Percentiles rank a stretch among this genome's conserved stretches.
Evolutionary conservation across 2,329 filamentous ascomycete genomes (phyloP).

Genomic region (Cytospora piceicola): DNA sequence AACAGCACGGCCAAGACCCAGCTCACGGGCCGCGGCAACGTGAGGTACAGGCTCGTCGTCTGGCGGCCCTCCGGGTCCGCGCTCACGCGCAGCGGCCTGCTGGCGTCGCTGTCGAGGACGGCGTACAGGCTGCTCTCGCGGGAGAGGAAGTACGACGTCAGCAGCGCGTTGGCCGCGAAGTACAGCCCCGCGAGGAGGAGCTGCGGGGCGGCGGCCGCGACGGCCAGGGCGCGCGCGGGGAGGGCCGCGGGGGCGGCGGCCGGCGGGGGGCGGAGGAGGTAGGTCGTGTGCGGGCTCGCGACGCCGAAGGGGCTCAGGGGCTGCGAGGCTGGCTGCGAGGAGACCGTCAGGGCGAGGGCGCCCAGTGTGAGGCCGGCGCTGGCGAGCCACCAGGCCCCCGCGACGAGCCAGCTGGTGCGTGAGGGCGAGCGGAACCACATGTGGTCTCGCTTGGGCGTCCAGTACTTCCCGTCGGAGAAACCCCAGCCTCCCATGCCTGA

Average conservation of each 20-base stretch:
- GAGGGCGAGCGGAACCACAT: constrained; percentile 53
- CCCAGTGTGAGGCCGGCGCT: constrained; percentile 44
- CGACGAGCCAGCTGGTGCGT: constrained; percentile 47
- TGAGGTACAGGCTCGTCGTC: constrained; percentile 53
- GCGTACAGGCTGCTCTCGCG: constrained; percentile 54
- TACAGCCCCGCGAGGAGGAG: constrained; percentile 54
- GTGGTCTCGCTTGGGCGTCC: constrained; percentile 42
- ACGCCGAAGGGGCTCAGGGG: constrained; percentile 45
- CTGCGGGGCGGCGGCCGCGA: constrained; percentile 54
- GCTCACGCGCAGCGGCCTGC: constrained; percentile 49
- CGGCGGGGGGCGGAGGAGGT: constrained; percentile 35
- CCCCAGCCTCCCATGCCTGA: constrained; percentile 50
- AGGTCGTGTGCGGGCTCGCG: constrained; percentile 42
- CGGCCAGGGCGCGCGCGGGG: constrained; percentile 35
- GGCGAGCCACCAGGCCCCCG: constrained; percentile 44
- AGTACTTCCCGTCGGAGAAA: constrained; percentile 48
- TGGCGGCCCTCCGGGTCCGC: constrained; percentile 49
- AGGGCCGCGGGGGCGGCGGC: constrained; percentile 36
- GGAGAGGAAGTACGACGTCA: constrained; percentile 54
- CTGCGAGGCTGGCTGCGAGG: constrained; percentile 21
- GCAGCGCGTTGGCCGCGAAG: constrained; percentile 50
- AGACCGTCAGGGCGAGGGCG: constrained; percentile 43
- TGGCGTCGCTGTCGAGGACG: background rate
- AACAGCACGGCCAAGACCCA: constrained; percentile 51
- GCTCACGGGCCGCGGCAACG: constrained; percentile 51